Evolutionary conservation across 495 filamentous ascomycete genomes (phyloP).

Genomic region (Penicillium maclennaniae): DNA sequence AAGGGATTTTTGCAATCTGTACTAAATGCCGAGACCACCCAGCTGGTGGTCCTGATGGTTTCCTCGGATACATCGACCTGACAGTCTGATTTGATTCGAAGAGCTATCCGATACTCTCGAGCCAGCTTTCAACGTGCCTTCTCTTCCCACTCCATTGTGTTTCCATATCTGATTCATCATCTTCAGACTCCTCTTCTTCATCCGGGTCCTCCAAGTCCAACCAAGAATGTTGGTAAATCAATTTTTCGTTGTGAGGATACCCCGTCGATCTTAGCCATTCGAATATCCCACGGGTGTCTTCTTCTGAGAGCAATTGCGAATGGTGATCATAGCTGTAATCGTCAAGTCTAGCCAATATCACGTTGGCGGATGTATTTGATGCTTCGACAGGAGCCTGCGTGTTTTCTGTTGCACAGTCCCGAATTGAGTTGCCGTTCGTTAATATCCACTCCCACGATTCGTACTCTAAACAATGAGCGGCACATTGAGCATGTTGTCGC

Average conservation of each 20-base stretch:
- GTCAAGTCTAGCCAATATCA: background rate
- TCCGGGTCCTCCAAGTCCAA: conserved; percentile 23
- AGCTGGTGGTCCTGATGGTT: no score
- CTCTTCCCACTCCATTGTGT: background rate
- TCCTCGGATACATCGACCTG: background rate
- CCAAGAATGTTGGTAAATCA: conserved; percentile 31
- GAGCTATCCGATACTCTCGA: conserved; percentile 5
- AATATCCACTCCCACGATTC: conserved; percentile 23
- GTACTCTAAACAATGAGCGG: conserved; percentile 25
- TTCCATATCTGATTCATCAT: conserved; percentile 7
- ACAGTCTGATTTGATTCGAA: background rate
- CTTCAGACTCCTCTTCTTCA: conserved; percentile 13
- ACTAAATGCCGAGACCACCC: no score
- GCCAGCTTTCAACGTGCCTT: conserved; percentile 4
- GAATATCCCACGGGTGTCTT: conserved; percentile 17
- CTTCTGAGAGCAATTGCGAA: conserved; percentile 4
- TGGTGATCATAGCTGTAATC: conserved; percentile 8
- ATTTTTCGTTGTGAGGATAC: conserved; percentile 15
- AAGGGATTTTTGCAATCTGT: no score
- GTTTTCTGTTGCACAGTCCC: conserved; percentile 4
- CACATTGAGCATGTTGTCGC: conserved; percentile 23
- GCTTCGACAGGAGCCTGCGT: conserved; percentile 12
- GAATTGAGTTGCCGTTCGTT: conserved; percentile 13
- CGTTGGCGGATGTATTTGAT: conserved; percentile 2
- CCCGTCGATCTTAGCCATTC: conserved; percentile 12